phyloP scores from a whole-genome alignment of 768 basidiomycete genomes.

The Austroboletus festivus region DNA sequence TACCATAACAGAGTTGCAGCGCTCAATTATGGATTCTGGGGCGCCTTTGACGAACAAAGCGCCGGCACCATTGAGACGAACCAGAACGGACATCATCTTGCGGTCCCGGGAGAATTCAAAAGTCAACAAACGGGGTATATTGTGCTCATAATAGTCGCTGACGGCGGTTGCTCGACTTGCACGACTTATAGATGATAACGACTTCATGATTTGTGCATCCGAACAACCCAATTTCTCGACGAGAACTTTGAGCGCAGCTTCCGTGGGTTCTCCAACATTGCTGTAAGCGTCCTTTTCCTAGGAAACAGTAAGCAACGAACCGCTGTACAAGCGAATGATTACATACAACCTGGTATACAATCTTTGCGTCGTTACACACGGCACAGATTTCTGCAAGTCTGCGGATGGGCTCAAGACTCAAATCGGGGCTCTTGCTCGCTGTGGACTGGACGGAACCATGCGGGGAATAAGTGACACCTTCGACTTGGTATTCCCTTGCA shows the following conservation, averaged over 20 bases:
- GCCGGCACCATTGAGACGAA: slow-evolving; percentile 63
- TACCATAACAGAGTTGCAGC: slow-evolving; percentile 73
- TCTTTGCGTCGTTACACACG: slow-evolving; percentile 93
- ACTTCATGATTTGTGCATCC: slow-evolving; percentile 53
- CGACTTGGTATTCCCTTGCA: slow-evolving; percentile 72
- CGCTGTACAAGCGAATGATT: neutral
- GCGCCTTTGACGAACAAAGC: slow-evolving; percentile 93
- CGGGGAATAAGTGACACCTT: slow-evolving; percentile 92
- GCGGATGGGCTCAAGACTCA: slow-evolving; percentile 67
- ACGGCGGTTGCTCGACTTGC: slow-evolving; percentile 74
- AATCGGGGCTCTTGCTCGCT: slow-evolving; percentile 61
- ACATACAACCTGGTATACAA: slow-evolving; percentile 76
- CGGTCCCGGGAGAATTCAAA: slow-evolving; percentile 98
- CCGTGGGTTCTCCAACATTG: slow-evolving; percentile 94
- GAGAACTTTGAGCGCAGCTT: slow-evolving; percentile 93
- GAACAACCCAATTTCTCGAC: slow-evolving; percentile 89
- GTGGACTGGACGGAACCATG: slow-evolving; percentile 66
- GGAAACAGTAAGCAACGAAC: slow-evolving; percentile 1
- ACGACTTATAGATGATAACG: slow-evolving; percentile 54
- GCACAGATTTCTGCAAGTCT: slow-evolving; percentile 88
- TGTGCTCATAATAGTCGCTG: slow-evolving; percentile 77
- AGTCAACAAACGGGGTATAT: slow-evolving; percentile 78
- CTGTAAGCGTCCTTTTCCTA: slow-evolving; percentile 78
- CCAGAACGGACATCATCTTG: slow-evolving; percentile 99
- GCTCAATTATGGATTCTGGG: slow-evolving; percentile 91